Percentiles rank a stretch among this genome's conserved stretches.
Evolutionary conservation across 2,329 filamentous ascomycete genomes (phyloP).

Genomic region (Pyrenophora tritici-repentis): DNA sequence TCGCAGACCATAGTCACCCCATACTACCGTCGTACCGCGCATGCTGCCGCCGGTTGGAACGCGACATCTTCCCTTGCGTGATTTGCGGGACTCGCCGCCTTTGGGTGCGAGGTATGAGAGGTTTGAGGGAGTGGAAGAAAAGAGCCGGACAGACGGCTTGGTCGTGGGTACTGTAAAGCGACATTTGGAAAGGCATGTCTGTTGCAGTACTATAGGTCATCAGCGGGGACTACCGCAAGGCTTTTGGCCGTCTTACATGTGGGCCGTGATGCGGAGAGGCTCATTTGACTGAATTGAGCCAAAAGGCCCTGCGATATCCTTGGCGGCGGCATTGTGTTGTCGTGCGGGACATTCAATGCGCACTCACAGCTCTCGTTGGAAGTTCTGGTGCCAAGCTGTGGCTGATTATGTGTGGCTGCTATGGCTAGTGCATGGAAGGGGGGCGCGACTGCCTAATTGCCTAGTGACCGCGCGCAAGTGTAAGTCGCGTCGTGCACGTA

Average conservation of each 20-base stretch:
- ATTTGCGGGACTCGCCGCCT: constrained; percentile 81
- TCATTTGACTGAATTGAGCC: constrained; percentile 41
- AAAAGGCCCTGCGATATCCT: constrained; percentile 43
- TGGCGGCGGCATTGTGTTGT: constrained; percentile 48
- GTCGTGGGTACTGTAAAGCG: constrained; percentile 38
- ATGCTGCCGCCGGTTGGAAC: constrained; percentile 88
- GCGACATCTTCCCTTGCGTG: constrained; percentile 82
- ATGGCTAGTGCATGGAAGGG: constrained; percentile 8
- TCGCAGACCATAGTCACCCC: constrained; percentile 93
- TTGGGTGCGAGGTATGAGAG: constrained; percentile 83
- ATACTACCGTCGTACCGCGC: constrained; percentile 92
- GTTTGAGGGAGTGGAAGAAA: constrained; percentile 69
- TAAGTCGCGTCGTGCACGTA: constrained; percentile 26
- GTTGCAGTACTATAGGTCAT: constrained; percentile 25
- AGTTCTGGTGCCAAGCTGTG: constrained; percentile 35
- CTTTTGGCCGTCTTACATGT: constrained; percentile 25
- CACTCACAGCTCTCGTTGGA: constrained; percentile 10
- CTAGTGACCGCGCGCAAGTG: constrained; percentile 16
- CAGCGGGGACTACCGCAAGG: constrained; percentile 1
- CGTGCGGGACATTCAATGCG: constrained; percentile 1
- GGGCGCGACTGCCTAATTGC: constrained; percentile 18
- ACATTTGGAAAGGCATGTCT: constrained; percentile 37
- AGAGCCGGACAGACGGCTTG: constrained; percentile 57
- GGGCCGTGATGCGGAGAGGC: constrained; percentile 29
- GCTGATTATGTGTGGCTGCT: constrained; percentile 5